Evolutionary conservation across 1,284 basidiomycete species (phyloP), one percentile per base, ranked within the genome.

Genomic region (Xerocomus amazonicus): DNA sequence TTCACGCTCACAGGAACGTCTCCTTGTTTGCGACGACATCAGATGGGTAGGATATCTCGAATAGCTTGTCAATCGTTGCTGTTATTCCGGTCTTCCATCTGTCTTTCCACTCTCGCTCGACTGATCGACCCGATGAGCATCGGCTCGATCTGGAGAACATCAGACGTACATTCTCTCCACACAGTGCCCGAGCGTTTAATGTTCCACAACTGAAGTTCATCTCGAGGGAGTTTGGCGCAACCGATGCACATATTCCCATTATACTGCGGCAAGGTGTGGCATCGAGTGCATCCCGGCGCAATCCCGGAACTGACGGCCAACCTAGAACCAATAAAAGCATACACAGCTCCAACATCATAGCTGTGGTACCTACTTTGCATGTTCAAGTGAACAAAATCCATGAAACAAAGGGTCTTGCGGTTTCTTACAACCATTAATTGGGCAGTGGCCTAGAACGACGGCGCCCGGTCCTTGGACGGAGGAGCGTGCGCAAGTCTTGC

Each of bases 381-480:
- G 82, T 32, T 66, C 71, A 43, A 78, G 77, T 9, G 77, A 78
- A 60, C 81, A 83, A 60, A 77, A 83, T 47, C 73, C 73, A 33
- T 68, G 69, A 58, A 76, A 75, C 31, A 69, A 68, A 28, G 75
- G 66, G 59, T 74, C 74, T 31, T 76, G 74, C 39, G 73, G 70
- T 36, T 73, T 71, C 52, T 70, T 72, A 55, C 80, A 83, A 32
- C 74, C 74, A 53, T 62, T 70, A 54, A 81, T 70, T 17, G 61
- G 51, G 59, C 79, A 81, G 27, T 66, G 66, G 12, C 40, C 47
- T 28, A 47, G 45, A 12, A 51, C 43, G 27, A 37, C 47, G 38
- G 50, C 23, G 39, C 37, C 49, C 51, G 68, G 27, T 3, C 59
- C 65, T 45, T 70, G 73, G 49, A 63, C 45, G 35, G 57, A 50